Evolutionary conservation across 768 basidiomycete genomes (phyloP), one percentile per base, ranked within the genome.

Genomic region (Psilocybe sp.): DNA sequence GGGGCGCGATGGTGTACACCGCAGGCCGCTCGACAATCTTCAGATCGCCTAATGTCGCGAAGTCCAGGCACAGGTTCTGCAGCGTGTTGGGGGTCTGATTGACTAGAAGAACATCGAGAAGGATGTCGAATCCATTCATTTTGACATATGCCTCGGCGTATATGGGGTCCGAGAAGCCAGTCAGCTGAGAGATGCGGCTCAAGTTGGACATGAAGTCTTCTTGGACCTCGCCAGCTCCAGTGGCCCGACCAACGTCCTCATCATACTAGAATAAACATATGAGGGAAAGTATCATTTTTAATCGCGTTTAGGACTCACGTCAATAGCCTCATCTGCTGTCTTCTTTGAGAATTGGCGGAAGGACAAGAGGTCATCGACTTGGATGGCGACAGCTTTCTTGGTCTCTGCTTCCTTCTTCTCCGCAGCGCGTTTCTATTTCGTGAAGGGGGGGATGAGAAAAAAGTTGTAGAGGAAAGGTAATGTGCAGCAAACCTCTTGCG

Each of bases 91-190:
- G 66, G 0, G 94, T 97, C 66, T 98, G 96, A 66, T 99, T 98
- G 65, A 98, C 97, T 18, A 98, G 81, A 7, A 99, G 79, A 16
- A 99, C 94, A 59, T 99, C 92, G 3, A 99, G 81, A 37, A 92
- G 70, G 62, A 99, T 97, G 65, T 99, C 96, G 66, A 98, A 98
- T 35, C 94, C 93, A 56, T 98, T 92, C 69, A 98, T 92, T 67
- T 94, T 96, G 57, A 98, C 95, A 62, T 92, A 92, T 2, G 96
- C 95, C 66, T 99, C 97, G 7, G 95, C 95, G 60, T 98, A 98
- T 54, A 99, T 92, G 10, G 96, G 92, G 65, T 98, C 97, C 20
- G 95, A 97, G 79, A 98, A 98, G 31, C 96, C 92, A 40, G 95
- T 98, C 37, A 98, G 80, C 64, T 97, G 95, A 12, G 92, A 87